Evolutionary conservation across 257 asterid genomes (phyloP), one percentile per base, ranked within the genome.

Genomic region (Solanum pinnatisectum): DNA sequence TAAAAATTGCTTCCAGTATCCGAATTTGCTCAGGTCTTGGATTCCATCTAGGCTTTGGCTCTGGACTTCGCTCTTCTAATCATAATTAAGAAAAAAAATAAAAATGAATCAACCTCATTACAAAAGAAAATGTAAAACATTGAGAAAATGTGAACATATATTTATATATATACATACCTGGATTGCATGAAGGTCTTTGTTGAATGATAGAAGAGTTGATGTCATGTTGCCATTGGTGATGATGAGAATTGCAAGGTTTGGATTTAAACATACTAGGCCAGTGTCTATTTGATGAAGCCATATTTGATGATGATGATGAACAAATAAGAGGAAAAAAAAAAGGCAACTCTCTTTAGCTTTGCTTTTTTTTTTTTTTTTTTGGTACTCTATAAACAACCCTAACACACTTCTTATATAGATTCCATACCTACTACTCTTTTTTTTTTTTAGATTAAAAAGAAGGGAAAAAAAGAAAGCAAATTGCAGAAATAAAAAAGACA

Each of bases 31-130:
- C 99, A 2, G 99, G 99, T 56, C 94, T 88, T 0, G 99, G 99
- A 78, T 97, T 97, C 99, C 99, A 97, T 67, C 99, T 87, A 0
- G 99, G 98, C 33, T 95, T 97, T n/a, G 99, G 98, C 91, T 97
- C 99, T 0, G 96, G 98, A 11, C 97, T 93, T 52, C 98, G 90
- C 89, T 96, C 99, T 68, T 73, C 81, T 73, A 73, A 71, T 36
- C 5, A 22, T 18, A 10, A 35, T 52, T 52, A 10, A 35, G 5
- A 72, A 71, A 30, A 30, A 68, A 2, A 32, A 22, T 8, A 32
- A 32, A 71, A 16, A 16, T 32, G 2, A 72, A 72, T 22, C 23
- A 72, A 20, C 44, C 5, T 3, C n/a, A 16, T 18, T 33, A 72
- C 44, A 16, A 2, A 72, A 33, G 25, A 33, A 33, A 35, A 33